Evolutionary conservation across 2,329 filamentous ascomycete genomes (phyloP).

Genomic region (Calycina marina): DNA sequence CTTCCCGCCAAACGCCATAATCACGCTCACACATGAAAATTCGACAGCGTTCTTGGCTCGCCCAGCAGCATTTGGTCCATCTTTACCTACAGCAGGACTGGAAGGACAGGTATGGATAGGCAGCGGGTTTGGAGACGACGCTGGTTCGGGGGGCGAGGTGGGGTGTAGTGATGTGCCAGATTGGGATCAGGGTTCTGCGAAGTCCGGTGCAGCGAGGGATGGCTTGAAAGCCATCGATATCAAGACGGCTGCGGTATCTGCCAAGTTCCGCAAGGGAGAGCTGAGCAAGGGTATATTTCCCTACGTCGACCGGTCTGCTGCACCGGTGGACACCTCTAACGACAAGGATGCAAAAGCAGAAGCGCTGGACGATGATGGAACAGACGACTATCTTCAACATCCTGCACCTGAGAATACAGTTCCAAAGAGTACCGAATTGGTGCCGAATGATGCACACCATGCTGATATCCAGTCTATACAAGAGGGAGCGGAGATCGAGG

Average conservation of each 20-base stretch:
- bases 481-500: constrained; percentile 80
- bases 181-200: constrained; percentile 53
- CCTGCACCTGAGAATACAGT: constrained; percentile 25
- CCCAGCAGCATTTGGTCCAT: constrained; percentile 83
- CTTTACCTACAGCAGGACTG: constrained; percentile 58
- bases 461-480: constrained; percentile 87
- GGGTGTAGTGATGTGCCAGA: constrained; percentile 91
- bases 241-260: constrained; percentile 18
- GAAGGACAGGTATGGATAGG: constrained; percentile 90
- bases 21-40: constrained; percentile 94
- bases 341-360: constrained; percentile 14
- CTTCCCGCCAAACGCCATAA: constrained; percentile 89
- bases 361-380: constrained; percentile 49
- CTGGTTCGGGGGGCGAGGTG: constrained; percentile 61
- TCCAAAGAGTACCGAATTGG: constrained; percentile 17
- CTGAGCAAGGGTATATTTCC: constrained; percentile 18
- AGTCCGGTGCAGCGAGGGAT: constrained; percentile 19
- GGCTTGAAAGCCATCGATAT: constrained; percentile 10
- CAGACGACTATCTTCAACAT: constrained; percentile 70
- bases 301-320: constrained; percentile 13
- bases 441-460: constrained; percentile 31
- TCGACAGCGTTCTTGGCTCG: constrained; percentile 91
- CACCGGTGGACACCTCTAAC: constrained; percentile 9
- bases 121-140: constrained; percentile 77
- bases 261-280: constrained; percentile 27